phyloP scores from a whole-genome alignment of 768 basidiomycete species.

The Termitomyces sp. region DNA sequence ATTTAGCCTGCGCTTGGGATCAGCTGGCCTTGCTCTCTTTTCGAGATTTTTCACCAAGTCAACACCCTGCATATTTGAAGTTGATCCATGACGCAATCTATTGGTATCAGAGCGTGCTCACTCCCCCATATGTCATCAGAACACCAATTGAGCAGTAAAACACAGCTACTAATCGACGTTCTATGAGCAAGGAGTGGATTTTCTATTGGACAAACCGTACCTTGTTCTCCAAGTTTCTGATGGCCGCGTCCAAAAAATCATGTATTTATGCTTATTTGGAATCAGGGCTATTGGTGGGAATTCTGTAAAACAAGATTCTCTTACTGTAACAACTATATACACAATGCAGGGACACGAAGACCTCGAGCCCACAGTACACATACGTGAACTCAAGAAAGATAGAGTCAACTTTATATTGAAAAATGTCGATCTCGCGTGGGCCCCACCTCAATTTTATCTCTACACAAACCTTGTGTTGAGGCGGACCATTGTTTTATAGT shows the following conservation, averaged over 20 bases:
- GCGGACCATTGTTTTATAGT: constrained; percentile 30
- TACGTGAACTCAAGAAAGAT: constrained; percentile 81
- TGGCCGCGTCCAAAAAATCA: background rate
- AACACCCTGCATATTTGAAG: background rate
- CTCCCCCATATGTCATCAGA: background rate
- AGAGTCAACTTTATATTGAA: constrained; percentile 88
- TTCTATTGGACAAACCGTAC: too few relatives aligned
- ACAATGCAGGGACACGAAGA: constrained; percentile 37
- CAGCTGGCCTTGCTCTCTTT: background rate
- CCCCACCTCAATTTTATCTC: constrained; percentile 3
- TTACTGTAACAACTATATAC: background rate
- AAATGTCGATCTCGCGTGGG: constrained; percentile 95
- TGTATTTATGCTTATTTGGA: background rate
- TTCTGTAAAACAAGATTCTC: background rate
- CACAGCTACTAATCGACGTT: background rate
- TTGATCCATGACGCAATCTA: background rate
- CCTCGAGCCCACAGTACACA: constrained; percentile 67
- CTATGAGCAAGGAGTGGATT: background rate
- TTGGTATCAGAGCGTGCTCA: too few relatives aligned
- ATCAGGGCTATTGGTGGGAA: background rate
- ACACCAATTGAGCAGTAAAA: background rate
- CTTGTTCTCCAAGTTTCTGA: background rate
- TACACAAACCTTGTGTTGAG: background rate
- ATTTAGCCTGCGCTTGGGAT: background rate
- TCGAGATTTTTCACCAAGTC: background rate